phyloP scores from a whole-genome alignment of 495 filamentous ascomycete genomes.

The Lasiosphaeriaceae sp. region DNA sequence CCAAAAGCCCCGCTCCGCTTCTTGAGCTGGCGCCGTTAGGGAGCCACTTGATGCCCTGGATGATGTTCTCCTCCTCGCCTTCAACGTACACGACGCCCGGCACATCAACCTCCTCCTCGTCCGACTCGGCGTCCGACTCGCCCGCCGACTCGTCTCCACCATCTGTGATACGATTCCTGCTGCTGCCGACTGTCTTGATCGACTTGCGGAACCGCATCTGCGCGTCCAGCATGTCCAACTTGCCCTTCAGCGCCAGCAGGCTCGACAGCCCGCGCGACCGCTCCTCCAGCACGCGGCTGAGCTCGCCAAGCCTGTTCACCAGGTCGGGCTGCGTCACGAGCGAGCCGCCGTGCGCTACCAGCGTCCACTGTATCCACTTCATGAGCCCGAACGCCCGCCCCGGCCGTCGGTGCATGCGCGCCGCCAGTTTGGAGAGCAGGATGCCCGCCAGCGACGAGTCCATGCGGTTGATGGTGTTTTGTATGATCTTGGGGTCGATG shows the following conservation, averaged over 20 bases:
- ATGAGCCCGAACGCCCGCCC: constrained; percentile 89
- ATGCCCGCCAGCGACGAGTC: constrained; percentile 75
- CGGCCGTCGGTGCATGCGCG: constrained; percentile 80
- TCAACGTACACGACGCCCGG: constrained; percentile 80
- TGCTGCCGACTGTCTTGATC: constrained; percentile 40
- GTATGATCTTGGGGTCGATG: constrained; percentile 67
- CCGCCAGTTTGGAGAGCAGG: constrained; percentile 78
- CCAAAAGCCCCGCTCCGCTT: neutral
- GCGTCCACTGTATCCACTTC: constrained; percentile 92
- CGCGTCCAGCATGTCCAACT: constrained; percentile 83
- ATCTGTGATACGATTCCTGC: constrained; percentile 39
- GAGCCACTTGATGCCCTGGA: constrained; percentile 31
- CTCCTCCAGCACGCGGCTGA: constrained; percentile 81
- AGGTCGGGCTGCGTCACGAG: constrained; percentile 76
- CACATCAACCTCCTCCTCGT: constrained; percentile 51
- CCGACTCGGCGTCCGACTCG: constrained; percentile 74
- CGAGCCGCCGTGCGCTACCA: constrained; percentile 92
- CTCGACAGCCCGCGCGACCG: constrained; percentile 77
- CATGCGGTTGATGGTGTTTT: constrained; percentile 82
- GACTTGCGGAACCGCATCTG: constrained; percentile 75
- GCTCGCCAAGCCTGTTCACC: constrained; percentile 66
- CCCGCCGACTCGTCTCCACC: constrained; percentile 52
- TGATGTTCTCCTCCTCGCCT: constrained; percentile 54
- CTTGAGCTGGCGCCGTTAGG: constrained; percentile 35
- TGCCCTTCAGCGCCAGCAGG: constrained; percentile 83